These are phyloP conservation scores for Oryza meyeriana DNA, from an alignment of 176 grass and related monocot species.

Conservation along the genomic window DNA sequence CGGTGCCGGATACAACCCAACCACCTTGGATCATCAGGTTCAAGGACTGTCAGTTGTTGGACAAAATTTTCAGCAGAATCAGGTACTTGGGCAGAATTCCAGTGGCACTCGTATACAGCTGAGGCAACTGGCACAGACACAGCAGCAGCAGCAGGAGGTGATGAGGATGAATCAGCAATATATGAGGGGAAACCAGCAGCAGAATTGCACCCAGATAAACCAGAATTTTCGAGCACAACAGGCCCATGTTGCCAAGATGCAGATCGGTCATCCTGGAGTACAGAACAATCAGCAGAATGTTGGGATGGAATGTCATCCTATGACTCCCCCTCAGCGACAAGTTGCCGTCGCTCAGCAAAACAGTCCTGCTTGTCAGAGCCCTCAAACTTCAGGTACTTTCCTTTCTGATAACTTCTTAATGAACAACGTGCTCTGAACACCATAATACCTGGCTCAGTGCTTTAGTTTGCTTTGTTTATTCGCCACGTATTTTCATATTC, in stretches of 20 bases:
- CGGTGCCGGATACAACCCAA: neutral
- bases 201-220: neutral
- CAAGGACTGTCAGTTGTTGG: neutral
- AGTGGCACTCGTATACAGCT: neutral
- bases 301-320: neutral
- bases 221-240: neutral
- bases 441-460: neutral
- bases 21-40: neutral
- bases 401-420: neutral
- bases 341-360: neutral
- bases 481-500: neutral
- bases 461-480: neutral
- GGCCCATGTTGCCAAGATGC: neutral
- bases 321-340: neutral
- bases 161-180: neutral
- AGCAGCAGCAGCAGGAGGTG: neutral
- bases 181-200: neutral
- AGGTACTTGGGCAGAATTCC: neutral
- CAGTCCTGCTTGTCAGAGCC: neutral
- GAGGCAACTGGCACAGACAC: neutral
- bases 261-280: neutral
- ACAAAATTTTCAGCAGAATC: neutral
- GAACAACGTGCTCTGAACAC: neutral
- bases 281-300: slow-evolving; percentile 11
- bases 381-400: slow-evolving; percentile 20